Evolutionary conservation across 2,329 filamentous ascomycete species (phyloP), one percentile per base, ranked within the genome.

Genomic region (Cercospora janseana): DNA sequence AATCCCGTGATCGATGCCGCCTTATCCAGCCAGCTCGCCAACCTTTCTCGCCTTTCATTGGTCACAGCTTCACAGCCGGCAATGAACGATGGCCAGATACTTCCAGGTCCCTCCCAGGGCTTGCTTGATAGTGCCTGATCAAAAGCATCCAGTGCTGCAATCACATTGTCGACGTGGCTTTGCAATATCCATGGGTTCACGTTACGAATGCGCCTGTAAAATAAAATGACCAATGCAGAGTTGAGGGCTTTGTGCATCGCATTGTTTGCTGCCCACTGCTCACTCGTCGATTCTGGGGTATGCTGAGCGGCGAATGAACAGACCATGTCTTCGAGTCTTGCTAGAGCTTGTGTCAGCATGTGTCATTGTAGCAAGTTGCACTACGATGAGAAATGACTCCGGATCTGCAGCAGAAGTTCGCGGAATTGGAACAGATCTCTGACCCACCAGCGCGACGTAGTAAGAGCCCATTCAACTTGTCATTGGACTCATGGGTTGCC

Each of bases 141-240:
- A 46, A 68, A 69, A 3, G 63, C 57, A 2, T 61, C 37, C 3
- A 72, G 56, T 2, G 66, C 57, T 4, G 63, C 32, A 9, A 71
- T 66, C 1, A 68, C 67, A 40, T 62, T 61, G 26, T 68, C 63
- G 6, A 73, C 69, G 41, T 70, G 66, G 1, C 66, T 60, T 52
- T 72, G 70, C 3, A 74, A 45, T 2, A 71, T 68, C 23, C 64
- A 64, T 0, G 69, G 65, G 38, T 73, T 68, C 2, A 69, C 67
- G 5, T 71, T 63, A 13, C 67, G 64, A 12, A 74, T 65, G 4
- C 71, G 64, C 2, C 70, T 62, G 51, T 74, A 73, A 56, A 73
- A 74, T 32, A 71, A 69, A 1, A 74, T 70, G 4, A 73, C 62
- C 4, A 73, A 55, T 0, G 70, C 70, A 7, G 66, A 62, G 35